These are phyloP conservation scores for Neostapfia colusana DNA, from an alignment of 176 grass and related monocot species.

Conservation along the genomic window DNA sequence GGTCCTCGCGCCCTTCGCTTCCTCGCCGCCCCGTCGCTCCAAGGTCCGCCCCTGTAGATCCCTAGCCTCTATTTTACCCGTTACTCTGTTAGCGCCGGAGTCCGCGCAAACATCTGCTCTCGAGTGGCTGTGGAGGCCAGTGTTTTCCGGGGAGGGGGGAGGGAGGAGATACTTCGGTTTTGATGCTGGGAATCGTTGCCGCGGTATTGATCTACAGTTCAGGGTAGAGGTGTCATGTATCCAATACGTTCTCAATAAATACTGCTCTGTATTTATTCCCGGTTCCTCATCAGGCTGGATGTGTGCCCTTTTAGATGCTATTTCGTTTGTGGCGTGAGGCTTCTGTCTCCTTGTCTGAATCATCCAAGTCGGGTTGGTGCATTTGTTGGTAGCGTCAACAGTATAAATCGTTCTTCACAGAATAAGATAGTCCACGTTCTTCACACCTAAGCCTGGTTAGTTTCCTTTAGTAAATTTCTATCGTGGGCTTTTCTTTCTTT, in stretches of 20 bases:
- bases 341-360: not conserved
- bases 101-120: not conserved
- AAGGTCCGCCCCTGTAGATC: slow-evolving; percentile 36
- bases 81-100: no score
- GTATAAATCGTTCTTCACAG: not conserved
- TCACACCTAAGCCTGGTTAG: not conserved
- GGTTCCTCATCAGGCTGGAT: not conserved
- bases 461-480: not conserved
- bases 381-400: not conserved
- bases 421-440: not conserved
- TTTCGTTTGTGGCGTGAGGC: not conserved
- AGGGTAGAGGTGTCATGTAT: not conserved
- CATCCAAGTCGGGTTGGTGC: not conserved
- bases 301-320: not conserved
- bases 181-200: not conserved
- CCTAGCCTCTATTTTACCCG: not conserved
- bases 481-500: not conserved
- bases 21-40: slow-evolving; percentile 27
- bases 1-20: slow-evolving; percentile 44
- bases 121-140: not conserved
- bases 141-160: fast-evolving
- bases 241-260: not conserved
- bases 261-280: not conserved
- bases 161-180: not conserved
- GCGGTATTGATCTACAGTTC: not conserved